Percentiles rank a stretch among this genome's conserved stretches.
Conservation (phyloP, 2,329 filamentous ascomycete genomes). For the Clarireedia homoeocarpa region DNA sequence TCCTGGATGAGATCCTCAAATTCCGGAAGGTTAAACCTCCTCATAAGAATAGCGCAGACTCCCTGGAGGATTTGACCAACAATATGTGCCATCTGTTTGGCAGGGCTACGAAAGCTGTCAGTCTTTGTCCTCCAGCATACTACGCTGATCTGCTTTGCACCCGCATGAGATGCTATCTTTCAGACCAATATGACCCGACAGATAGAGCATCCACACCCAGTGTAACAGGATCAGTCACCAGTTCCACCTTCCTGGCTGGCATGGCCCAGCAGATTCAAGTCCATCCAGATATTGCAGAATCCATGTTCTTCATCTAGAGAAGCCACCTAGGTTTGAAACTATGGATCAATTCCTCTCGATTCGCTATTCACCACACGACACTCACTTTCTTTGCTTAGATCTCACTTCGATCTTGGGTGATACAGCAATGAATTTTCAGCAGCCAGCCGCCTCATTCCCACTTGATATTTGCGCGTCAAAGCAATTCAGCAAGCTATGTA, state of each 20-base stretch:
- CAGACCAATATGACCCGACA: slow-evolving; percentile 46
- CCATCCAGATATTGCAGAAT: slow-evolving; percentile 27
- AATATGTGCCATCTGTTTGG: slow-evolving; percentile 78
- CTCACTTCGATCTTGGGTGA: too few relatives aligned
- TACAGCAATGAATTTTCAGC: too few relatives aligned
- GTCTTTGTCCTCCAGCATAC: slow-evolving; percentile 80
- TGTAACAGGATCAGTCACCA: neutral
- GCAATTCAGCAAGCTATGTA: too few relatives aligned
- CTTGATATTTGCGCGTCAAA: too few relatives aligned
- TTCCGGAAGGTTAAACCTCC: slow-evolving; percentile 18
- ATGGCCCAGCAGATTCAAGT: slow-evolving; percentile 8
- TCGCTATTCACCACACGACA: neutral
- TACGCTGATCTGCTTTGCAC: slow-evolving; percentile 84
- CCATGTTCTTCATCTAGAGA: slow-evolving; percentile 35
- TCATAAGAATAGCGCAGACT: slow-evolving; percentile 46
- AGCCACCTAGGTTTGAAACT: neutral
- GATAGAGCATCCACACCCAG: neutral
- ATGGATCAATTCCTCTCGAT: too few relatives aligned
- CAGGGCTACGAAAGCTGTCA: slow-evolving; percentile 81
- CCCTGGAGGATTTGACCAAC: slow-evolving; percentile 66
- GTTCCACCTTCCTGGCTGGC: too few relatives aligned
- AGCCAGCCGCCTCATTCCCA: too few relatives aligned
- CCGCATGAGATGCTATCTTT: slow-evolving; percentile 64
- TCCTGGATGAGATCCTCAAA: slow-evolving; percentile 61
- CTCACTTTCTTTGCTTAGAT: too few relatives aligned